phyloP scores from a whole-genome alignment of 2,329 filamentous ascomycete species.

The Dactylellina cionopaga region DNA sequence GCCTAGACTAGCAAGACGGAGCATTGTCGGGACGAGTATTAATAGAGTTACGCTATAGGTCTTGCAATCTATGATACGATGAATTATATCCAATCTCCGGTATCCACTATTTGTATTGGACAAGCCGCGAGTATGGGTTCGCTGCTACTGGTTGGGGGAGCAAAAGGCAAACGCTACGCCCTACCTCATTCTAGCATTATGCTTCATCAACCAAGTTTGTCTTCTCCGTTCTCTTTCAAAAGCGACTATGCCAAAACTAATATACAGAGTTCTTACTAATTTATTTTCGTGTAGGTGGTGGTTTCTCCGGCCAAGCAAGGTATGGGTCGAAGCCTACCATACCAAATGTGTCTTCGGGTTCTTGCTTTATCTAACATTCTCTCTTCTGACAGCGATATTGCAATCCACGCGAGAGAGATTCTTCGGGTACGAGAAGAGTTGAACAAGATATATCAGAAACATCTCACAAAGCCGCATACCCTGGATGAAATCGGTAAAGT shows the following conservation, averaged over 20 bases:
- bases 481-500: constrained; percentile 74
- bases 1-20: not conserved
- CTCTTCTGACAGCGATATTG: constrained; percentile 71
- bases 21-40: not conserved
- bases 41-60: constrained; percentile 60
- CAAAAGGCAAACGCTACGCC: constrained; percentile 83
- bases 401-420: constrained; percentile 98
- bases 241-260: not conserved
- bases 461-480: constrained; percentile 81
- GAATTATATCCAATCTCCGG: constrained; percentile 92
- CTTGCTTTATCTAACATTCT: not conserved
- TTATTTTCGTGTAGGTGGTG: constrained; percentile 58
- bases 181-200: constrained; percentile 95
- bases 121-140: constrained; percentile 96
- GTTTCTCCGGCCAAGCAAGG: constrained; percentile 72
- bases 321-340: constrained; percentile 17
- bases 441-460: constrained; percentile 87
- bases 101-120: constrained; percentile 93
- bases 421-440: constrained; percentile 83
- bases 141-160: constrained; percentile 84
- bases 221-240: not conserved
- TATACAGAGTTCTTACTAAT: constrained; percentile 19
- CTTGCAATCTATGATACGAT: constrained; percentile 98
- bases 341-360: constrained; percentile 2
- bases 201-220: constrained; percentile 84